A percentile compares a stretch with the other conserved stretches of the same genome.
Conservation (phyloP, 1,284 basidiomycete genomes). For the Trichosporon ovoides region DNA sequence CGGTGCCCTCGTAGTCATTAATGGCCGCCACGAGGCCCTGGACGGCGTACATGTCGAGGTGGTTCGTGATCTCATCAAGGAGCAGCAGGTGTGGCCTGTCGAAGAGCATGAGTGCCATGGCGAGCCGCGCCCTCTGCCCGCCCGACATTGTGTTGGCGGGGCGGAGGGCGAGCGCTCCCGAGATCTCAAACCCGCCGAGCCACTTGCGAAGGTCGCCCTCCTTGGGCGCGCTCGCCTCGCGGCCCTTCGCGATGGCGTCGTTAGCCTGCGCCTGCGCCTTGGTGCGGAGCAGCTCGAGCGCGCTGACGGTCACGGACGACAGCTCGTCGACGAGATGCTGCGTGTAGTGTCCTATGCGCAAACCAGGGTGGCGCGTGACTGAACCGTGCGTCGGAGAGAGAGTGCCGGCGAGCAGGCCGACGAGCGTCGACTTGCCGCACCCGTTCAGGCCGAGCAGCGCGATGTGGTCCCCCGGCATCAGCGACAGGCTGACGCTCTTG, state of each 20-base stretch:
- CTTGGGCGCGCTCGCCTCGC: constrained; percentile 18
- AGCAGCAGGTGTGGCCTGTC: constrained; percentile 48
- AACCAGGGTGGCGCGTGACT: constrained; percentile 57
- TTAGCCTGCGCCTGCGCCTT: constrained; percentile 5
- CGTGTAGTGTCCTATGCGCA: constrained; percentile 55
- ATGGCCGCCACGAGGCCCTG: constrained; percentile 58
- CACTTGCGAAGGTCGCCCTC: constrained; percentile 53
- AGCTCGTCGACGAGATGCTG: constrained; percentile 48
- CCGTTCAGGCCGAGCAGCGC: constrained; percentile 59
- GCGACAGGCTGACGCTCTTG: constrained; percentile 57
- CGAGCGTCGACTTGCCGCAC: constrained; percentile 60
- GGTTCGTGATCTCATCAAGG: constrained; percentile 65
- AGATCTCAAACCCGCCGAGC: constrained; percentile 55
- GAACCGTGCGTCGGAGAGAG: constrained; percentile 55
- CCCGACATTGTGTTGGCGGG: constrained; percentile 16
- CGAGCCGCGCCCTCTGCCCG: constrained; percentile 54
- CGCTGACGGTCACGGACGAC: constrained; percentile 49
- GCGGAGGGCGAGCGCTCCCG: constrained; percentile 50
- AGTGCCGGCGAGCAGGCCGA: constrained; percentile 56
- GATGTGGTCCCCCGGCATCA: constrained; percentile 56
- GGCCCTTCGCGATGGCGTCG: constrained; percentile 4
- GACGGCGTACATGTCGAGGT: constrained; percentile 64
- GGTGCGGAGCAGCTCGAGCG: constrained; percentile 1
- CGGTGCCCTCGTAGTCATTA: constrained; percentile 56
- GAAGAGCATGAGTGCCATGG: constrained; percentile 40